Evolutionary conservation across 2,329 filamentous ascomycete genomes (phyloP).

Genomic region (Fusarium vanettenii): DNA sequence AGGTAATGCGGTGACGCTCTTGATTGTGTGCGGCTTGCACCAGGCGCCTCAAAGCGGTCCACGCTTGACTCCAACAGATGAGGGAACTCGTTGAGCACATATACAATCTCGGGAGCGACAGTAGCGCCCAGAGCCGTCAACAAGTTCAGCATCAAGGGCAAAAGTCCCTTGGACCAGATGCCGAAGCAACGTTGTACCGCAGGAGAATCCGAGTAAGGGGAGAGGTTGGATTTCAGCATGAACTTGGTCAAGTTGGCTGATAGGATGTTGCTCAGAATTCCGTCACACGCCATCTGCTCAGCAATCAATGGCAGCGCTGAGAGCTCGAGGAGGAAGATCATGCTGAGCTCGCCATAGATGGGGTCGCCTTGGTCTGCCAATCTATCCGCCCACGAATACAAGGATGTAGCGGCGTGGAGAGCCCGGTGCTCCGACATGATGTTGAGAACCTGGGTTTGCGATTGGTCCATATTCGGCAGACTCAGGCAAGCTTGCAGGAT

Average conservation of each 20-base stretch:
- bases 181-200: constrained; percentile 80
- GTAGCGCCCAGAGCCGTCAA: constrained; percentile 83
- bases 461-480: constrained; percentile 79
- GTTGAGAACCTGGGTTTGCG: constrained; percentile 76
- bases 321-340: constrained; percentile 88
- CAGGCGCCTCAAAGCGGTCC: constrained; percentile 74
- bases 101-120: constrained; percentile 84
- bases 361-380: constrained; percentile 84
- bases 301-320: constrained; percentile 84
- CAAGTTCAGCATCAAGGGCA: constrained; percentile 90
- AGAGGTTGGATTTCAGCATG: constrained; percentile 77
- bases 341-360: constrained; percentile 91
- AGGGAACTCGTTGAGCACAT: constrained; percentile 91
- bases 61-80: constrained; percentile 79
- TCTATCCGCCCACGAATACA: constrained; percentile 95
- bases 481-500: constrained; percentile 87
- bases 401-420: constrained; percentile 82
- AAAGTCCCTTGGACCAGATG: constrained; percentile 89
- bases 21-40: constrained; percentile 63
- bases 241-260: constrained; percentile 83
- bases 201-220: constrained; percentile 80
- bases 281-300: constrained; percentile 90
- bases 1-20: constrained; percentile 70
- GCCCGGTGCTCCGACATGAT: constrained; percentile 78
- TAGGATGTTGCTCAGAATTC: constrained; percentile 81